Conservation (phyloP, 2,329 filamentous ascomycete species). For the Diaporthe sp. region DNA sequence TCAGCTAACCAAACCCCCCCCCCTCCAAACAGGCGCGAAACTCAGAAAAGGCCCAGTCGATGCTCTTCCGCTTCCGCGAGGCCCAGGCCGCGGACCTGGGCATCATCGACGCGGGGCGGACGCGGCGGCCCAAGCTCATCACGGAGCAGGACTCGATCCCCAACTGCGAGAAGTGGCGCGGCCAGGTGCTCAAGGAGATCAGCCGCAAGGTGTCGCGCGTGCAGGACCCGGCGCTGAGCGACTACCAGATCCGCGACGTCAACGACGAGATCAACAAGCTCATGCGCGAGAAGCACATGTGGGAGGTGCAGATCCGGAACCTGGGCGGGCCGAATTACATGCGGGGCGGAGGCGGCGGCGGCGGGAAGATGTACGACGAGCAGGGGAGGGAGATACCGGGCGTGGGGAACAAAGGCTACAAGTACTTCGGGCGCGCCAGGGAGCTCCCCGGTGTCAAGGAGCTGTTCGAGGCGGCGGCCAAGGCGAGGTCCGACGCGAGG, state of each 20-base stretch:
- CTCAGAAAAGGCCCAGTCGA: constrained; percentile 98
- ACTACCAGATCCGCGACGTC: constrained; percentile 96
- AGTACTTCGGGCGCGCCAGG: constrained; percentile 90
- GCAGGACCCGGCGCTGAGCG: constrained; percentile 89
- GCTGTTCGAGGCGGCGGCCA: constrained; percentile 84
- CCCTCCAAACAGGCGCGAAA: constrained; percentile 80
- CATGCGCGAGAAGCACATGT: constrained; percentile 99
- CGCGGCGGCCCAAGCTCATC: constrained; percentile 91
- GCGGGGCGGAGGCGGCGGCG: constrained; percentile 66
- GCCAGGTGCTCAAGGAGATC: constrained; percentile 96
- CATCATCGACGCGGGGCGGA: constrained; percentile 92
- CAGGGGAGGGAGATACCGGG: constrained; percentile 77
- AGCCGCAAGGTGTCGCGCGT: constrained; percentile 97
- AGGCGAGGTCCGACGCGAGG: constrained; percentile 59
- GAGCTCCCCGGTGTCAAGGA: constrained; percentile 97
- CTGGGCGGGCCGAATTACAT: constrained; percentile 98
- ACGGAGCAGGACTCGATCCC: constrained; percentile 88
- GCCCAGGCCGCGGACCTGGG: constrained; percentile 95
- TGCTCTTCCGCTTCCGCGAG: constrained; percentile 99
- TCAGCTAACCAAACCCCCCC: constrained; percentile 29
- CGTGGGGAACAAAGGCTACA: constrained; percentile 89
- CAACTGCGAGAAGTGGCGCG: constrained; percentile 96
- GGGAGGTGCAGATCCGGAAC: constrained; percentile 96
- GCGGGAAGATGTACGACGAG: constrained; percentile 79
- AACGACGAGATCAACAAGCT: constrained; percentile 99